Percentiles rank a stretch among this genome's conserved stretches.
Conservation (phyloP, 106 monocot species). For the Narthecium ossifragum region DNA sequence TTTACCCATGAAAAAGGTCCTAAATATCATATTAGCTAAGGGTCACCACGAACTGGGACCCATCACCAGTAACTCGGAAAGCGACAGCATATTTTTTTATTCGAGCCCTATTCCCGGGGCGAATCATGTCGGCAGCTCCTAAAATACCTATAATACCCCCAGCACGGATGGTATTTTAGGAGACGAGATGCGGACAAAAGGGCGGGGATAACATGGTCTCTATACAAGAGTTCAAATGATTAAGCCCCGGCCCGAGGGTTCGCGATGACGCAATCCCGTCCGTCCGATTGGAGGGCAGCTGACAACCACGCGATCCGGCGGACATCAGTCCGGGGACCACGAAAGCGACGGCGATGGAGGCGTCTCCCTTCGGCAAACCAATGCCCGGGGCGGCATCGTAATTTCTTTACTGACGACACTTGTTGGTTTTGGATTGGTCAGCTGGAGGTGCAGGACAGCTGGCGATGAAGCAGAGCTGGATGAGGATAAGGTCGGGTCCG, state of each 20-base stretch:
- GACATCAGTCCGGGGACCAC: background rate
- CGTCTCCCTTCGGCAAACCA: background rate
- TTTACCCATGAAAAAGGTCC: no score
- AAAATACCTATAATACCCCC: background rate
- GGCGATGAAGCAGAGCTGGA: background rate
- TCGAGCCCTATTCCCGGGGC: no score
- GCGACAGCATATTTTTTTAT: no score
- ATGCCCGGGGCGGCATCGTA: background rate
- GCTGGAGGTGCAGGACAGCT: constrained; percentile 1
- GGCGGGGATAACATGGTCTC: background rate
- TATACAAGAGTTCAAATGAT: background rate
- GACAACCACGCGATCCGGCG: background rate
- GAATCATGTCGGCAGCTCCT: background rate
- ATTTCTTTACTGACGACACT: no score
- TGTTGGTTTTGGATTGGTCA: no score
- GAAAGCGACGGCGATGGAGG: background rate
- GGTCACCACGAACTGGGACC: background rate
- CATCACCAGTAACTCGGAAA: background rate
- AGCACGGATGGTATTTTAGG: background rate
- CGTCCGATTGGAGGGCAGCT: background rate
- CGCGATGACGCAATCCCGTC: no score
- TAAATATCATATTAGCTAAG: background rate
- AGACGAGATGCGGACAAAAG: background rate
- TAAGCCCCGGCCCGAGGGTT: background rate
- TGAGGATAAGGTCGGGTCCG: background rate